Evolutionary conservation across 768 basidiomycete genomes (phyloP), one percentile per base, ranked within the genome.

Genomic region (Lactarius sanguifluus): DNA sequence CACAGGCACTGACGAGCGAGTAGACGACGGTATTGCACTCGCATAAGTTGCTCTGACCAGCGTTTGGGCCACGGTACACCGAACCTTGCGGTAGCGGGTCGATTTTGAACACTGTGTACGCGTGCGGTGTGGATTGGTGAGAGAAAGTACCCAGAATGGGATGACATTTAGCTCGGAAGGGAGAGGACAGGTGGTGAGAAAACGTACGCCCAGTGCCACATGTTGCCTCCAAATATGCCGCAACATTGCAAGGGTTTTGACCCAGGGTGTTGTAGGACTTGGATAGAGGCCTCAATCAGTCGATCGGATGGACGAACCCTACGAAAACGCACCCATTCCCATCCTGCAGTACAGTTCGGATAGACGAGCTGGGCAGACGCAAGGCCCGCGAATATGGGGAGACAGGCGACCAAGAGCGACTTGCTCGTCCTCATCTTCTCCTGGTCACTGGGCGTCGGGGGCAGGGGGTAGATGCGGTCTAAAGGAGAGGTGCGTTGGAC

Each of bases 301-400:
- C 50, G 50, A 52, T 52, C 13, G 50, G 9, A 50, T n/a, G 32
- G 43, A 52, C 2, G 20, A n/a, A 36, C 23, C 32, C 16, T n/a
- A 12, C 1, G 38, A 55, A n/a, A 34, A 16, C 12, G 5, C 15
- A 64, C 64, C 64, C 64, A 64, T 4, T 64, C 38, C 47, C 38
- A 64, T 54, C 64, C 58, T 15, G 64, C 13, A 23, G 4, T 61
- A 25, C 64, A 65, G 32, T 65, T 65, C 16, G 64, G 64, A 61
- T 36, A 61, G 30, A 28, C 3, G 30, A 61, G 8, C 41, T 65
- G 64, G 1, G 64, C 59, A n/a, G 55, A 43, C 15, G 32, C n/a
- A 30, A 18, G 41, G 0, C 30, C 0, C 10, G 32, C 28, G 16
- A 65, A 43, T 47, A 65, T 18, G 16, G 34, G n/a, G 34, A 65